phyloP scores from a whole-genome alignment of 192 early-diverging fungal species.

The Pilobolus umbonatus region DNA sequence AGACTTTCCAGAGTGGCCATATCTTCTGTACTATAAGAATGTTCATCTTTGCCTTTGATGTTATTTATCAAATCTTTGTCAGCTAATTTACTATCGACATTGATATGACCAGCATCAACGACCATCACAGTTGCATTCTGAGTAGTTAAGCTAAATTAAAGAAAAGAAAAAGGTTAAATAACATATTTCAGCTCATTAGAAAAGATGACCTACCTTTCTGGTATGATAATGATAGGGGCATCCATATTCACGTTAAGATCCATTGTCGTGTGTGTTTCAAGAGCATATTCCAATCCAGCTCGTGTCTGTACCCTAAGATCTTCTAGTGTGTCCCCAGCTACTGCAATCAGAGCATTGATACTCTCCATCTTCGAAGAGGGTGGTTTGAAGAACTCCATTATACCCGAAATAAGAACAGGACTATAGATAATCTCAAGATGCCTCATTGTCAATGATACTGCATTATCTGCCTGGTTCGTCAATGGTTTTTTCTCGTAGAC shows the following conservation, averaged over 20 bases:
- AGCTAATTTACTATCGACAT: constrained; percentile 68
- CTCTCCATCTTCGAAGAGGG: constrained; percentile 59
- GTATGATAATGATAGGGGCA: constrained; percentile 81
- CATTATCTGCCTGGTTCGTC: constrained; percentile 67
- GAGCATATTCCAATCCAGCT: constrained; percentile 71
- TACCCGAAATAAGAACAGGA: constrained; percentile 55
- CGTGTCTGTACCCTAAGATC: constrained; percentile 71
- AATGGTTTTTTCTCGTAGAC: constrained; percentile 70
- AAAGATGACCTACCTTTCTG: constrained; percentile 36
- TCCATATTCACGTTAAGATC: constrained; percentile 77
- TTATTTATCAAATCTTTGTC: constrained; percentile 52
- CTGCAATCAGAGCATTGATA: constrained; percentile 53
- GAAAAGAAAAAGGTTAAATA: not conserved
- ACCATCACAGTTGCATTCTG: constrained; percentile 57
- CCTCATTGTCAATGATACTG: constrained; percentile 64
- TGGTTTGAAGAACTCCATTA: constrained; percentile 69
- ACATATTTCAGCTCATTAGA: not conserved
- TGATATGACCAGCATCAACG: constrained; percentile 77
- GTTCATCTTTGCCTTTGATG: constrained; percentile 55
- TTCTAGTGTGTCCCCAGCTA: constrained; percentile 65
- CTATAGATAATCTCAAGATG: constrained; percentile 78
- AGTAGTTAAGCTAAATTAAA: constrained; percentile 33
- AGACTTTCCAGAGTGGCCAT: constrained; percentile 56
- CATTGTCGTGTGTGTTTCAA: constrained; percentile 71
- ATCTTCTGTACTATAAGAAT: constrained; percentile 50